phyloP scores from a whole-genome alignment of 2,329 filamentous ascomycete species.

The Penicillium brasilianum region DNA sequence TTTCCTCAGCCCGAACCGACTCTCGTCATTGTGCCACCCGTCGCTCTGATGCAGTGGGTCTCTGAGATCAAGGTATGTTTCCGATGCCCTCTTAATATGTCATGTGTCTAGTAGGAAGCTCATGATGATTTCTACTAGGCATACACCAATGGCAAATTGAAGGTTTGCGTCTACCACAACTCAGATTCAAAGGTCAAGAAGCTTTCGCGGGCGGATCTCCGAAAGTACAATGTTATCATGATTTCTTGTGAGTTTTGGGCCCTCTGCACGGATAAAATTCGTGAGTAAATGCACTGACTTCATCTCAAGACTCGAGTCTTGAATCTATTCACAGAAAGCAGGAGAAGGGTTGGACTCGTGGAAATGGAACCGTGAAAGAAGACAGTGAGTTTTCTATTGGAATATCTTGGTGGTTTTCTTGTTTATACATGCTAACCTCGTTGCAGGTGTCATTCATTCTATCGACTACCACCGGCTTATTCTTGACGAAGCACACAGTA shows the following conservation, averaged over 20 bases:
- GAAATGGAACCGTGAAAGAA: constrained; percentile 80
- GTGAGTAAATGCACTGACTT: neutral
- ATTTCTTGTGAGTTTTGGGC: constrained; percentile 79
- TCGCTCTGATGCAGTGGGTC: constrained; percentile 95
- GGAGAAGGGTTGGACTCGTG: constrained; percentile 83
- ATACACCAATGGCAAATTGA: constrained; percentile 86
- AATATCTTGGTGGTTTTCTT: neutral
- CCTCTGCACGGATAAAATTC: neutral
- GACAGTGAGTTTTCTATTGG: constrained; percentile 51
- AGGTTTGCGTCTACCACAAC: constrained; percentile 88
- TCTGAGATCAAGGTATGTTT: constrained; percentile 70
- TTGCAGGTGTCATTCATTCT: constrained; percentile 74
- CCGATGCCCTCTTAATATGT: constrained; percentile 6
- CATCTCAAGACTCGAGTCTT: constrained; percentile 60
- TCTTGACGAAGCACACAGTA: constrained; percentile 93
- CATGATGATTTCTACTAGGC: constrained; percentile 30
- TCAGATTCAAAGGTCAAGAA: constrained; percentile 83
- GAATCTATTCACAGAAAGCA: constrained; percentile 94
- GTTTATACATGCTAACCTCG: constrained; percentile 12
- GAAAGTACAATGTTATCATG: constrained; percentile 89
- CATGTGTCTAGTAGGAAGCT: neutral
- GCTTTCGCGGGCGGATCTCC: constrained; percentile 74
- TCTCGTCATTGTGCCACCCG: constrained; percentile 87
- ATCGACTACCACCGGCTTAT: constrained; percentile 90
- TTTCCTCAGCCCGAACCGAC: constrained; percentile 83